Evolutionary conservation across 2,329 filamentous ascomycete species (phyloP), one percentile per base, ranked within the genome.

Genomic region (Penicillium sp.): DNA sequence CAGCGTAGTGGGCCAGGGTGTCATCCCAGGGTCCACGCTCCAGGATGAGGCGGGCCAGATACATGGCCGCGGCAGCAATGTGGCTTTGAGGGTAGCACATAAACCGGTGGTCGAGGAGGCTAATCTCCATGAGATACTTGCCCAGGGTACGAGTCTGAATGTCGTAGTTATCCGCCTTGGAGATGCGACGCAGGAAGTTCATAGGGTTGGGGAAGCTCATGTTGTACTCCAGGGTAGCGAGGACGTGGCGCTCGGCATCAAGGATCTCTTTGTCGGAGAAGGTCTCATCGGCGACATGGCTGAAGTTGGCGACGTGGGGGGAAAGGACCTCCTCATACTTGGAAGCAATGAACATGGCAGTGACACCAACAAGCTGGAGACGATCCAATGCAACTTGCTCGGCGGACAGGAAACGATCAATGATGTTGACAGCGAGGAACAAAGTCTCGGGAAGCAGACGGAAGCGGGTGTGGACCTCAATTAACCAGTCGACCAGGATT

Each of bases 291-390:
- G 95, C 92, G 69, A 99, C 93, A 71, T 96, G 92, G 70, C 91
- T 91, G 83, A 99, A 99, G 84, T 97, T 97, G 76, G 90, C 89
- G 41, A 99, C 93, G 69, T 98, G 94, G 48, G 95, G 95, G 11
- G 95, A 98, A 53, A 99, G 86, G 52, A 99, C 93, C 76, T 99
- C 95, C 79, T 99, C 94, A 51, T 98, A 99, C 82, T 99, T 99
- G 73, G 94, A 96, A 12, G 95, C 95, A 73, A 98, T 96, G 82
- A 98, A 98, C 95, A 99, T 98, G 77, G 94, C 95, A 25, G 95
- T 96, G 71, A 98, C 93, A 72, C 95, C 95, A 59, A 99, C 95
- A 8, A 99, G 86, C 79, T 99, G 95, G 5, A 99, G 88, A 63
- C 93, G 92, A 76, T 98, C 94, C 49, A 99, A 88, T 79, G 96